These are phyloP conservation scores for Pueraria montana DNA, from an alignment of 306 rosid genomes.

Conservation along the genomic window DNA sequence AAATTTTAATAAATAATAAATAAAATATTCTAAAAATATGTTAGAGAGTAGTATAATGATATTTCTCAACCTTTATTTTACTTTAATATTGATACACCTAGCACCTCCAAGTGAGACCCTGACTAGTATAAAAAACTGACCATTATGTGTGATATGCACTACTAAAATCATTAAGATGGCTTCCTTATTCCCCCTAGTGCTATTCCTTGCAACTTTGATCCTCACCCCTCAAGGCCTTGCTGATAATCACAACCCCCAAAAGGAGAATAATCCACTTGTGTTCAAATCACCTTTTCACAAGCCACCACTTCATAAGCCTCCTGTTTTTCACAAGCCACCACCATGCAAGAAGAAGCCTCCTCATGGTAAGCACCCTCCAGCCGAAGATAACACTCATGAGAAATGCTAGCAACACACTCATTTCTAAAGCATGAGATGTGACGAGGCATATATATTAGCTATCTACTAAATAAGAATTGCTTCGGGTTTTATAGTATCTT, in stretches of 20 bases:
- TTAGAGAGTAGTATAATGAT: too few species aligned
- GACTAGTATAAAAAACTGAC: slow-evolving; percentile 27
- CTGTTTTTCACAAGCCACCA: background rate
- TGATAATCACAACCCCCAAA: background rate
- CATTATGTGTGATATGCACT: too few species aligned
- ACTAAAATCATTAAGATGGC: background rate
- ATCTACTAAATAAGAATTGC: slow-evolving; percentile 3
- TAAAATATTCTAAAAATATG: too few species aligned
- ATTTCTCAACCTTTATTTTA: too few species aligned
- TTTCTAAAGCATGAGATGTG: background rate
- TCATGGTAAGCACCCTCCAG: slow-evolving; percentile 13
- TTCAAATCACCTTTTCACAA: background rate
- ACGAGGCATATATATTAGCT: background rate
- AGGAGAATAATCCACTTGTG: background rate
- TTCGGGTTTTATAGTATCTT: background rate
- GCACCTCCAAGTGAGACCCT: background rate
- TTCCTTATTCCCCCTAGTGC: background rate
- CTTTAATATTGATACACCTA: too few species aligned
- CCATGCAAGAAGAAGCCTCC: slow-evolving; percentile 18
- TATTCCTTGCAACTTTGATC: slow-evolving; percentile 3
- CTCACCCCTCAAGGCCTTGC: slow-evolving; percentile 21
- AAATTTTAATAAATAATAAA: too few species aligned
- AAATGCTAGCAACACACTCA: too few species aligned
- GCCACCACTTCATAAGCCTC: background rate
- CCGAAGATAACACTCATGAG: background rate